phyloP scores from a whole-genome alignment of 2,329 filamentous ascomycete genomes.

The Microcera coccophila region DNA sequence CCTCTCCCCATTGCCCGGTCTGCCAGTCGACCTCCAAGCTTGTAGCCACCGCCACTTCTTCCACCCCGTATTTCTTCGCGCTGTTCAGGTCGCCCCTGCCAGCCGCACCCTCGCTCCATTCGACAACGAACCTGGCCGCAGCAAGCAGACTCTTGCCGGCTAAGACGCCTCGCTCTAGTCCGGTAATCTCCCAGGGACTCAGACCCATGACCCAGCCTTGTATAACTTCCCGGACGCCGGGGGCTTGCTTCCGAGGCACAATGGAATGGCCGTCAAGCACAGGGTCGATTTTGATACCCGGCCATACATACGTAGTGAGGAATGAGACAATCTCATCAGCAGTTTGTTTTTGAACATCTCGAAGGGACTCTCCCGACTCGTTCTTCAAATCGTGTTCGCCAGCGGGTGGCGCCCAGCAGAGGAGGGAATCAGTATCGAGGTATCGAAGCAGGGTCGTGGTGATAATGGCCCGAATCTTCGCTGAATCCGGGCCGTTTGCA shows the following conservation, averaged over 20 bases:
- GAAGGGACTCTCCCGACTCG: conserved; percentile 55
- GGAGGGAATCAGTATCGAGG: conserved; percentile 83
- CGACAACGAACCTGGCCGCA: conserved; percentile 70
- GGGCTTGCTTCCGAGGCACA: conserved; percentile 67
- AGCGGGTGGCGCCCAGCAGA: conserved; percentile 74
- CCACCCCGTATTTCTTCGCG: conserved; percentile 63
- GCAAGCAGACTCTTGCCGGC: conserved; percentile 84
- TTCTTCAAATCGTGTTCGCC: conserved; percentile 46
- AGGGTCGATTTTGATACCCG: conserved; percentile 71
- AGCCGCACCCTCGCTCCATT: conserved; percentile 77
- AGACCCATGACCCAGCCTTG: conserved; percentile 72
- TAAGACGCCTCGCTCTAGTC: conserved; percentile 75
- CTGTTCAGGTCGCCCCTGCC: conserved; percentile 42
- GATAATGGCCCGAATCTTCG: conserved; percentile 60
- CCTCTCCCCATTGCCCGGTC: conserved; percentile 87
- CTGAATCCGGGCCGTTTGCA: conserved; percentile 26
- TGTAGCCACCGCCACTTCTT: conserved; percentile 73
- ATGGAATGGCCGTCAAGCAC: conserved; percentile 78
- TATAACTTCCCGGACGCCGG: conserved; percentile 72
- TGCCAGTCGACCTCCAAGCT: conserved; percentile 89
- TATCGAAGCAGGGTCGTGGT: conserved; percentile 73
- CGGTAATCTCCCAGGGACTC: conserved; percentile 76
- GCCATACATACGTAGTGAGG: conserved; percentile 73
- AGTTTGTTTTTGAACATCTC: conserved; percentile 66
- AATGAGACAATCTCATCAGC: conserved; percentile 69